Evolutionary conservation across 2,329 filamentous ascomycete species (phyloP).

Genomic region (Curvularia sp.): DNA sequence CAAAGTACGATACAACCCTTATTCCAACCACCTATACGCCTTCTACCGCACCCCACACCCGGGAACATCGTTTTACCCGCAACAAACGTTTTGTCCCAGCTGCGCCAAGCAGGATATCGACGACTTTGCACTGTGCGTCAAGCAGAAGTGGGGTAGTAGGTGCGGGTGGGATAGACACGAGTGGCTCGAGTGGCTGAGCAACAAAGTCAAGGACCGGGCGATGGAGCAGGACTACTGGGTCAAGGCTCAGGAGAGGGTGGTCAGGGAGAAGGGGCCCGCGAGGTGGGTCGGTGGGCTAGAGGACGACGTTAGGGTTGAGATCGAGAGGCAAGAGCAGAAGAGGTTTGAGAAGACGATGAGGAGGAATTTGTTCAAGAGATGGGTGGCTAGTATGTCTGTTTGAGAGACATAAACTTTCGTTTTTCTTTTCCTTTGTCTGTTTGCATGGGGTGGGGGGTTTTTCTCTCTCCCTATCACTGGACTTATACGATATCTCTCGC

Average conservation of each 20-base stretch:
- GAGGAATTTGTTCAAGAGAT: slow-evolving; percentile 28
- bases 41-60: slow-evolving; percentile 33
- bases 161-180: slow-evolving; percentile 33
- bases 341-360: slow-evolving; percentile 16
- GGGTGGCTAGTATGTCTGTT: slow-evolving; percentile 23
- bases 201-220: slow-evolving; percentile 26
- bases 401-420: neutral
- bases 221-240: slow-evolving; percentile 41
- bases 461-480: too few species aligned
- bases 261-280: slow-evolving; percentile 27
- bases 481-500: too few species aligned
- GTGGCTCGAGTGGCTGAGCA: slow-evolving; percentile 38
- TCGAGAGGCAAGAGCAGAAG: slow-evolving; percentile 14
- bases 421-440: neutral
- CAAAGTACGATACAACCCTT: slow-evolving; percentile 34
- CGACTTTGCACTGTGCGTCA: slow-evolving; percentile 25
- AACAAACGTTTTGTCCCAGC: slow-evolving; percentile 35
- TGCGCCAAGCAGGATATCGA: slow-evolving; percentile 40
- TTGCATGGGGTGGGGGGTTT: neutral
- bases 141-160: slow-evolving; percentile 32
- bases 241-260: slow-evolving; percentile 39
- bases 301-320: slow-evolving; percentile 9
- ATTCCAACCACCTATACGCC: slow-evolving; percentile 29
- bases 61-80: slow-evolving; percentile 26
- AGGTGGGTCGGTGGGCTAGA: slow-evolving; percentile 7